Conservation (phyloP, 169 alveolate genomes). For the Condylostoma magnum region DNA sequence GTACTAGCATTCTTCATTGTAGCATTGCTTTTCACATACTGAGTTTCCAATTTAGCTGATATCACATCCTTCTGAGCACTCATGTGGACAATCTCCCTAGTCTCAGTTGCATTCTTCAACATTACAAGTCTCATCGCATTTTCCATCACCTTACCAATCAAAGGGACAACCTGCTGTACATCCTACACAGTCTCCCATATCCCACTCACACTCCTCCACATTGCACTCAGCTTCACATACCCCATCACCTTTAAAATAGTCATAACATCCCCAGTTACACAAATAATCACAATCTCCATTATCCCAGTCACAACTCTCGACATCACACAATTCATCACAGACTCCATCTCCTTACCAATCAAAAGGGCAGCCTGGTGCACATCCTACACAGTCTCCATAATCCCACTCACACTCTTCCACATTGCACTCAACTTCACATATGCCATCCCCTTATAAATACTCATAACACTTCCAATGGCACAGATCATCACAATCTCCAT, state of each 20-base stretch:
- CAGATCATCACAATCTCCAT: too few relatives aligned
- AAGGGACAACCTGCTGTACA: slow-evolving; percentile 26
- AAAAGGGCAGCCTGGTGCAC: background rate
- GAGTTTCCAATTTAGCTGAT: too few relatives aligned
- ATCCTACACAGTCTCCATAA: slow-evolving; percentile 6
- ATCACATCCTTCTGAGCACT: background rate
- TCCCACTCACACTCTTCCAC: background rate
- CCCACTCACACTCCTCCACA: background rate
- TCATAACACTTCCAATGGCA: too few relatives aligned
- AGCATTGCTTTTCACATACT: too few relatives aligned
- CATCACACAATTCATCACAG: slow-evolving; percentile 15
- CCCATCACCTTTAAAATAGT: too few relatives aligned
- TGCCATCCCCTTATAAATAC: too few relatives aligned
- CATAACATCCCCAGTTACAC: too few relatives aligned
- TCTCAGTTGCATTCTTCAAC: background rate
- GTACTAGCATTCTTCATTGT: too few relatives aligned
- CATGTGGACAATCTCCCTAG: background rate
- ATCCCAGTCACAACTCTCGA: slow-evolving; percentile 25
- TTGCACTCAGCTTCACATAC: too few relatives aligned
- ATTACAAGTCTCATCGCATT: background rate
- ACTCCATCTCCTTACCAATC: slow-evolving; percentile 14
- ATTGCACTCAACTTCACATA: slow-evolving; percentile 13
- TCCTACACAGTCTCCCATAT: slow-evolving; percentile 15
- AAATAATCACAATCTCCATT: slow-evolving; percentile 22
- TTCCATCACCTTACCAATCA: background rate